Conservation (phyloP, 352 stramenopile species). For the Phytophthora lateralis region DNA sequence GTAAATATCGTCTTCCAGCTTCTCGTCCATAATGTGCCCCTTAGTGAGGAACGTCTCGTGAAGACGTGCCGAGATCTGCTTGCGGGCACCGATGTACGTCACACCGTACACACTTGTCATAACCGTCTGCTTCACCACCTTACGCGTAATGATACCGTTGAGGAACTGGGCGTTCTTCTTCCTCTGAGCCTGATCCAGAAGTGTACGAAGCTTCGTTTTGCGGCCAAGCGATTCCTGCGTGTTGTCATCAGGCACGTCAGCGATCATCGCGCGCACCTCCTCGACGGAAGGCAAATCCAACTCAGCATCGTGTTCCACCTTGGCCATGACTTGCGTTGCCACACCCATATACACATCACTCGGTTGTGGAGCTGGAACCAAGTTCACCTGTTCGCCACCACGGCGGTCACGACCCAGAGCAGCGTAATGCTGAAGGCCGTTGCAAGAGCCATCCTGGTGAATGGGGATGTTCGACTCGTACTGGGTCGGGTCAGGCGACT, state of each 20-base stretch:
- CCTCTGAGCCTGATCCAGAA: conserved; percentile 48
- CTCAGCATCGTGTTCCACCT: conserved; percentile 72
- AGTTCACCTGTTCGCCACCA: conserved; percentile 97
- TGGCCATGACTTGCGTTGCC: conserved; percentile 76
- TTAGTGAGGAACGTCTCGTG: conserved; percentile 91
- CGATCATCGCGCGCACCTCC: conserved; percentile 33
- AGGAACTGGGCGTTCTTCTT: conserved; percentile 76
- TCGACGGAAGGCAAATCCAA: conserved; percentile 55
- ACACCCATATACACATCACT: conserved; percentile 99
- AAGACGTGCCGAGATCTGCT: conserved; percentile 98
- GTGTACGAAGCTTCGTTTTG: conserved; percentile 3
- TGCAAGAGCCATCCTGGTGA: conserved; percentile 99
- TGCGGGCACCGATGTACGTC: conserved; percentile 98
- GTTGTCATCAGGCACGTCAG: conserved; percentile 2
- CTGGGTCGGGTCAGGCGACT: conserved; percentile 92
- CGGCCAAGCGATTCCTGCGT: neutral
- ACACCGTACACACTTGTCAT: conserved; percentile 99
- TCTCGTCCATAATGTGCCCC: conserved; percentile 71
- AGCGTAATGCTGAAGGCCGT: conserved; percentile 99
- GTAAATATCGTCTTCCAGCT: conserved; percentile 90
- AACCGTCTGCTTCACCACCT: conserved; percentile 99
- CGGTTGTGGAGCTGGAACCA: conserved; percentile 93
- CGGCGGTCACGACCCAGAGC: conserved; percentile 95
- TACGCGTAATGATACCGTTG: conserved; percentile 84
- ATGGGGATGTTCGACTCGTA: conserved; percentile 97